phyloP scores from a whole-genome alignment of 768 basidiomycete genomes.

The Phanerochaete carnosa region DNA sequence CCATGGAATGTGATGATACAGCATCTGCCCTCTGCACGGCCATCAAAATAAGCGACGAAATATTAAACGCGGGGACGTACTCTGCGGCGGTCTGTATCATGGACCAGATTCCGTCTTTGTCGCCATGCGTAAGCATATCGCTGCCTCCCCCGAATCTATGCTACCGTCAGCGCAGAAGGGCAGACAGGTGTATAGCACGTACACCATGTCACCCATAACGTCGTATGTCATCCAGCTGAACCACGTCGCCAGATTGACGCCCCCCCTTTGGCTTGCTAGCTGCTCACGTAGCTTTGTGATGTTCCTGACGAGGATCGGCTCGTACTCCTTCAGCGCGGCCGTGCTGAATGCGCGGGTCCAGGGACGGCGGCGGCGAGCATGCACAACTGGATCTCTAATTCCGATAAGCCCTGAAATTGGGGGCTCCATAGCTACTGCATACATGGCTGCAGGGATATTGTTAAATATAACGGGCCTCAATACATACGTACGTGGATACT shows the following conservation, averaged over 20 bases:
- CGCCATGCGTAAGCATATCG: slow-evolving; percentile 33
- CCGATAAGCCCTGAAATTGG: too few relatives aligned
- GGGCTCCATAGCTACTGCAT: too few relatives aligned
- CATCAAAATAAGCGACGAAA: too few relatives aligned
- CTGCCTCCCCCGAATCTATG: slow-evolving; percentile 40
- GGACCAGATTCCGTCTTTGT: too few relatives aligned
- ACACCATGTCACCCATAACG: too few relatives aligned
- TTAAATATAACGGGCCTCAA: slow-evolving; percentile 16
- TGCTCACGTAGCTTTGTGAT: neutral
- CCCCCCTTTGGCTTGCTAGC: slow-evolving; percentile 9
- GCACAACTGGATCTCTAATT: too few relatives aligned
- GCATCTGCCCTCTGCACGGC: too few relatives aligned
- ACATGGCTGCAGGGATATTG: slow-evolving; percentile 32
- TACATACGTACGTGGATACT: neutral
- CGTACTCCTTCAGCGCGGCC: slow-evolving; percentile 41
- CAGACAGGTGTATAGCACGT: too few relatives aligned
- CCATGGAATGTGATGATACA: slow-evolving; percentile 4
- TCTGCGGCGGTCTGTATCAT: slow-evolving; percentile 41
- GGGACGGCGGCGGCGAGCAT: slow-evolving; percentile 35
- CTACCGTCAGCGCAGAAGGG: too few relatives aligned
- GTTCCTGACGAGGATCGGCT: slow-evolving; percentile 32
- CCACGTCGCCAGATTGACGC: slow-evolving; percentile 29
- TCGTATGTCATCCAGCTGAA: slow-evolving; percentile 38
- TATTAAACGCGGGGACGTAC: too few relatives aligned
- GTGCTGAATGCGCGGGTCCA: slow-evolving; percentile 42